Base-by-base conservation (phyloP, 192 early-diverging fungal genomes). In the Backusella australiensis region DNA sequence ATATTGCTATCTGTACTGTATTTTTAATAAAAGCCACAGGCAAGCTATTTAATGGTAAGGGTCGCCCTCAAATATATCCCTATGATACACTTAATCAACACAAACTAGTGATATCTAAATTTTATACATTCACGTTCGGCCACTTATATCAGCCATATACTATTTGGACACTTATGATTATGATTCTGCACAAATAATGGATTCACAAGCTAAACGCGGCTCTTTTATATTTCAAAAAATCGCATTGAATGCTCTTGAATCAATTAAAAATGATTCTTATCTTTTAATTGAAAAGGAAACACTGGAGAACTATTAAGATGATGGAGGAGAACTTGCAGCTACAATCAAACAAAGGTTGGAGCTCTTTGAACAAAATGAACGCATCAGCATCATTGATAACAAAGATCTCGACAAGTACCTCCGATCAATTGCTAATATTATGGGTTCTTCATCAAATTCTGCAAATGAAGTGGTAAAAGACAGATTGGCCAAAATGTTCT, bases 371-470 rank as follows among this genome's bases (percentile, higher is more conserved):
- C 26, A 69, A 69, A 69, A 69, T 69, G 67, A 69, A 69, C 67
- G 8, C 39, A 69, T 69, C 67, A n/a, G n/a, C 67, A 69, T 69
- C 0, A 34, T 66, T 69, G 67, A 19, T 26, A 69, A 69, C 67
- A 69, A 69, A 1, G 67, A 69, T 39, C 67, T 69, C n/a, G 23
- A 69, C 36, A 69, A 36, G 23, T n/a, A 69, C n/a, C 34, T 69
- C 19, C 67, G 21, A 39, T 69, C 67, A 69, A 69, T 42, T 69
- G 5, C 67, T 36, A 38, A 44, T 42, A 41, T 7, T 41, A 69
- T 69, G 73, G 19, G 35, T 36, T 74, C 59, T 63, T 68, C 75
- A 87, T 91, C 86, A 91, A 81, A 83, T 84, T 84, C 75, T 85
- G 85, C 69, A 90, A 92, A 81, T 69, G 7, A 69, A 69, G 36